Base-by-base conservation (phyloP, 1,284 basidiomycete genomes). In the Exobasidium rhododendri region DNA sequence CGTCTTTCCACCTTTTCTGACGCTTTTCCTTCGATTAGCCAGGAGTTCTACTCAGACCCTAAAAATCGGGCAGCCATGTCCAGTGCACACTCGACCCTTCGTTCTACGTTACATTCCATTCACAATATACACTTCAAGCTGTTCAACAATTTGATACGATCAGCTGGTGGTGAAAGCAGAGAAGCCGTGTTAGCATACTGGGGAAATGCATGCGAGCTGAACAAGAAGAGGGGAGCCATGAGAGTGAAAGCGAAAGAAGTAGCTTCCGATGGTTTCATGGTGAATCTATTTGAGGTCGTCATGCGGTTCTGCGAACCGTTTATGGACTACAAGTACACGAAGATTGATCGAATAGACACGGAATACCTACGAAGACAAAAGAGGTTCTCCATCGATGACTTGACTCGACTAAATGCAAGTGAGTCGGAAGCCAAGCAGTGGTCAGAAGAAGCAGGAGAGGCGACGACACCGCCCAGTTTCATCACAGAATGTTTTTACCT, bases 401-500 rank as follows among this genome's bases (percentile, higher is more conserved):
- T 79, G 28, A 79, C 78, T 4, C 63, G 78, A n/a, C 66, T 79
- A 58, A 73, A 74, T 47, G 76, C 78, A 1, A 74, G 72, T 26
- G 76, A 77, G 58, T 63, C 65, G 0, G 74, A 79, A 52, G 77
- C 74, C 2, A 68, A 61, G 28, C 68, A 70, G 44, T 77, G 76
- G 75, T 54, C 65, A 13, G 55, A 69, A 22, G 47, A 62, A 35
- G 71, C 60, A 3, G 57, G 45, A 11, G 44, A 56, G 1, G 58
- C 50, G 24, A 52, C 65, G 17, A 56, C 68, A 11, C 57, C 70
- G 32, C 69, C 89, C 1, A 97, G 96, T 80, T 98, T 99, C 81
- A 94, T 98, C 69, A 93, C 94, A 1, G 89, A 97, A 59, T 86
- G 96, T 11, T 98, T 96, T 83, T 97, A 90, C 83, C 83, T 97